A percentile compares a stretch with the other conserved stretches of the same genome.
Evolutionary conservation across 176 grass and related monocot genomes (phyloP).

Genomic region (bread wheat (Triticum aestivum)): DNA sequence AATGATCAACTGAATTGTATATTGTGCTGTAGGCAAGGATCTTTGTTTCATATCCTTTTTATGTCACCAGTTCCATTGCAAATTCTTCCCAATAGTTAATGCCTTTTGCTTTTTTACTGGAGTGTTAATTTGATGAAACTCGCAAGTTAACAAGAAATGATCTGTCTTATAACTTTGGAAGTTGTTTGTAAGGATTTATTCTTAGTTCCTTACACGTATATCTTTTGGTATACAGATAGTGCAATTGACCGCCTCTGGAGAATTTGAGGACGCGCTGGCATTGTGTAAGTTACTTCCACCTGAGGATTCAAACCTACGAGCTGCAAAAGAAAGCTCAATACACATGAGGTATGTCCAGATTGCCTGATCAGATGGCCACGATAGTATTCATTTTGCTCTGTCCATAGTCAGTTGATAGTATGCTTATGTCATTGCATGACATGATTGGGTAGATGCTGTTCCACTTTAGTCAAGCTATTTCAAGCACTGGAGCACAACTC

Average conservation of each 20-base stretch:
- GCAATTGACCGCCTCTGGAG: conserved; percentile 94
- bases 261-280: conserved; percentile 95
- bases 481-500: background rate
- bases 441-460: background rate
- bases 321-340: conserved; percentile 96
- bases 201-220: conserved; percentile 8
- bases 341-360: conserved; percentile 72
- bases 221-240: conserved; percentile 73
- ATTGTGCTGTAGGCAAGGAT: background rate
- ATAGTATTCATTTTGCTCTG: conserved; percentile 10
- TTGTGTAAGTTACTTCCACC: conserved; percentile 97
- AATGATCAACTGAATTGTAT: background rate
- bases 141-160: background rate
- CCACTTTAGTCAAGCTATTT: conserved; percentile 5
- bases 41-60: background rate
- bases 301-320: conserved; percentile 93
- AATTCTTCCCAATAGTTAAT: conserved; percentile 2
- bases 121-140: background rate
- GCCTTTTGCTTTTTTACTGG: background rate
- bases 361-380: background rate
- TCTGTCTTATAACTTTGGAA: conserved; percentile 9
- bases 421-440: background rate
- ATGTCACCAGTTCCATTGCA: background rate
- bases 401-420: background rate
- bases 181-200: conserved; percentile 12